These are phyloP conservation scores for Corniculantispora saksenae DNA, from an alignment of 2,329 filamentous ascomycete genomes.

Conservation along the genomic window DNA sequence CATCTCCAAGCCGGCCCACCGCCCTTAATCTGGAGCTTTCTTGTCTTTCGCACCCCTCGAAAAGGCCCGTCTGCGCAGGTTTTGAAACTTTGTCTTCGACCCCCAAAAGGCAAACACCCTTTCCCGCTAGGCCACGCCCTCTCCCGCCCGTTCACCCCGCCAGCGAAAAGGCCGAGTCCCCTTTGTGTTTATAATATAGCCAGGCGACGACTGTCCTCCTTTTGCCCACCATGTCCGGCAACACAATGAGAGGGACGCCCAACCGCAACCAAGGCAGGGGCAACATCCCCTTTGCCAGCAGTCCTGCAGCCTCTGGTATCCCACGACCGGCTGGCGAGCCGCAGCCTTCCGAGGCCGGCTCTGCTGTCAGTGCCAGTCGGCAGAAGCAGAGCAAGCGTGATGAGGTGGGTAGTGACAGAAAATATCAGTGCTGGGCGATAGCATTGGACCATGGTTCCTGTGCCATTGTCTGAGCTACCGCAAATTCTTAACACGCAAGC, in stretches of 20 bases:
- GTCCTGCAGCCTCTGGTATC: conserved; percentile 63
- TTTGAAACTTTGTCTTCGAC: conserved; percentile 11
- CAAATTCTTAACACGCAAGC: too few relatives aligned
- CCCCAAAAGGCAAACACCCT: conserved; percentile 7
- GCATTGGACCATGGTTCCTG: too few relatives aligned
- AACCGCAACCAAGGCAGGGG: conserved; percentile 61
- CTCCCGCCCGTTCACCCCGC: conserved; percentile 7
- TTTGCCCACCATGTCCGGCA: conserved; percentile 51
- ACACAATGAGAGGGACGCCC: conserved; percentile 71
- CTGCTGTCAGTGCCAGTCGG: conserved; percentile 86
- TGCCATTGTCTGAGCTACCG: too few relatives aligned
- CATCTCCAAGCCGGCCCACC: conserved; percentile 17
- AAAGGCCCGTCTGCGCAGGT: conserved; percentile 13
- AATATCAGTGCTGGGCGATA: background rate
- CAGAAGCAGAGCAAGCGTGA: conserved; percentile 97
- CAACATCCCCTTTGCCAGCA: conserved; percentile 61
- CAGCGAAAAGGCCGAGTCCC: conserved; percentile 2
- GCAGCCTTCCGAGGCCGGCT: conserved; percentile 59
- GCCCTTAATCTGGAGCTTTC: conserved; percentile 2
- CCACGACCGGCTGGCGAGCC: conserved; percentile 70
- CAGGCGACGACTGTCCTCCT: background rate
- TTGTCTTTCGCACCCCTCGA: conserved; percentile 11
- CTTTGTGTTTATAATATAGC: conserved; percentile 11
- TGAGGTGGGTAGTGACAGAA: conserved; percentile 69
- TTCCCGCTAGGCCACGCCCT: background rate